phyloP scores from a whole-genome alignment of 352 stramenopile species.

The Phytophthora colocasiae region DNA sequence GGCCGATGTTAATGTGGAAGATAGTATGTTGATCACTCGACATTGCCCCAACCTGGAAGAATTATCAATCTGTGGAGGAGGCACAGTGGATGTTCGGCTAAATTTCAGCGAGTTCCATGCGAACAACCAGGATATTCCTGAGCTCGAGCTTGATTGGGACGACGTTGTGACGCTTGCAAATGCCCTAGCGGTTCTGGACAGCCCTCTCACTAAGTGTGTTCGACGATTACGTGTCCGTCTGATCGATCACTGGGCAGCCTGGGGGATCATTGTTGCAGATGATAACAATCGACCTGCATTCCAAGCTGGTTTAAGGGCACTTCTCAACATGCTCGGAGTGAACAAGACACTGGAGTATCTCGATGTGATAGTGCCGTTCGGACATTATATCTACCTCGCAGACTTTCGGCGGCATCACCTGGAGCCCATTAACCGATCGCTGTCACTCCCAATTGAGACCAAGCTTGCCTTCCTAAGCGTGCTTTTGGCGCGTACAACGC shows the following conservation, averaged over 20 bases:
- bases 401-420: slow-evolving; percentile 20
- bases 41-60: slow-evolving; percentile 18
- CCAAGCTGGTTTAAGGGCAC: slow-evolving; percentile 7
- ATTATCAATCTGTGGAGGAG: slow-evolving; percentile 10
- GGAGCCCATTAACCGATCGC: slow-evolving; percentile 3
- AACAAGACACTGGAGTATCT: slow-evolving; percentile 26
- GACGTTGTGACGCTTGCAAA: slow-evolving; percentile 2
- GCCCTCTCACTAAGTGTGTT: slow-evolving; percentile 21
- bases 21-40: slow-evolving; percentile 9
- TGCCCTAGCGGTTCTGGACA: neutral
- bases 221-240: slow-evolving; percentile 16
- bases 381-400: slow-evolving; percentile 19
- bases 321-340: slow-evolving; percentile 17
- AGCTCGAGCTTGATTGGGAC: slow-evolving; percentile 11
- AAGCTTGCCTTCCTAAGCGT: slow-evolving; percentile 29
- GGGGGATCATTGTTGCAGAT: slow-evolving; percentile 18
- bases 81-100: slow-evolving; percentile 9
- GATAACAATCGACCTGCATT: slow-evolving; percentile 19
- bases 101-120: slow-evolving; percentile 20
- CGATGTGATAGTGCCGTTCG: slow-evolving; percentile 17
- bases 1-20: neutral
- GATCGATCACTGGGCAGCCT: slow-evolving; percentile 19
- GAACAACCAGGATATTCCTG: slow-evolving; percentile 11
- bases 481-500: neutral
- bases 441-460: slow-evolving; percentile 6